A percentile compares a stretch with the other conserved stretches of the same genome.
Evolutionary conservation across 768 basidiomycete species (phyloP).

Genomic region (Galerina sulciceps): DNA sequence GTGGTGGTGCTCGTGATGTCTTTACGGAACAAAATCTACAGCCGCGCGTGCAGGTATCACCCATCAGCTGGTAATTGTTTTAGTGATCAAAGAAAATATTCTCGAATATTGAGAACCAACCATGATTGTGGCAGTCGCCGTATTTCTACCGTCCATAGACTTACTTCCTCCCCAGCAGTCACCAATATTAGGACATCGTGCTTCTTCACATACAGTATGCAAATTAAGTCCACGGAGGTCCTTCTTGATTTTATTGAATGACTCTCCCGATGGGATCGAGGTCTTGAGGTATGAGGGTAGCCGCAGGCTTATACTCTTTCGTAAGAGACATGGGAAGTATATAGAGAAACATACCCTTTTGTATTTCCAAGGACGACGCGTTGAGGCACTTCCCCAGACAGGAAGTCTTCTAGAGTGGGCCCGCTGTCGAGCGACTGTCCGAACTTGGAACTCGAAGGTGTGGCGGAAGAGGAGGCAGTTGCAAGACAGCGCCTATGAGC

Average conservation of each 20-base stretch:
- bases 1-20: conserved; percentile 86
- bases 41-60: conserved; percentile 97
- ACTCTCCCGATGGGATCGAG: conserved; percentile 85
- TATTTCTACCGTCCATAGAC: conserved; percentile 73
- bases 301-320: conserved; percentile 61
- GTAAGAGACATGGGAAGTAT: neutral
- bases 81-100: neutral
- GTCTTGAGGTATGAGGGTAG: conserved; percentile 90
- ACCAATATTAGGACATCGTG: conserved; percentile 98
- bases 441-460: conserved; percentile 46
- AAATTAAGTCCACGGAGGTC: conserved; percentile 90
- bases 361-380: conserved; percentile 75
- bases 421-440: conserved; percentile 60
- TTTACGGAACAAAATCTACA: conserved; percentile 98
- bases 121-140: conserved; percentile 99
- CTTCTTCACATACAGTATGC: conserved; percentile 98
- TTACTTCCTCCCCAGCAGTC: conserved; percentile 97
- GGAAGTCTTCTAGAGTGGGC: conserved; percentile 81
- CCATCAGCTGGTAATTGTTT: conserved; percentile 76
- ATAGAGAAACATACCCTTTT: conserved; percentile 51
- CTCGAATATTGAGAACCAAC: conserved; percentile 43
- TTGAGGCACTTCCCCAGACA: conserved; percentile 60
- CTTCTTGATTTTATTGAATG: conserved; percentile 92
- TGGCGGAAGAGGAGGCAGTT: conserved; percentile 32
- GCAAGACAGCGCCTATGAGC: conserved; percentile 28